Evolutionary conservation across 164 flowering plant genomes (phyloP).

Genomic region (Berberis vulgaris): DNA sequence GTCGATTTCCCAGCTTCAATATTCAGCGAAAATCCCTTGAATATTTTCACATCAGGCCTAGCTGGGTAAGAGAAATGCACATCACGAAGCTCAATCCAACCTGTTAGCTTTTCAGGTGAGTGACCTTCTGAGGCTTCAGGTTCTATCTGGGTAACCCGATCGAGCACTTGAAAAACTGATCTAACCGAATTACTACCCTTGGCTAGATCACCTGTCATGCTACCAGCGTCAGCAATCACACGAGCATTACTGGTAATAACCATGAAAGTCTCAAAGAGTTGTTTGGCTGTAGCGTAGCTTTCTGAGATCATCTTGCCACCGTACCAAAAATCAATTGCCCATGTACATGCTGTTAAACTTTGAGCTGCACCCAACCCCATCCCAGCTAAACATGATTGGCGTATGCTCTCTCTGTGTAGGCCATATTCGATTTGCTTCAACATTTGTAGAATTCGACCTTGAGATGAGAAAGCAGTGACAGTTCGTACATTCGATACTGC

Average conservation of each 20-base stretch:
- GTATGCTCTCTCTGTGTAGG: neutral
- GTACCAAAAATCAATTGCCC: conserved; percentile 1
- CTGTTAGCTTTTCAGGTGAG: neutral
- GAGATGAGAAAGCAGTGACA: conserved; percentile 2
- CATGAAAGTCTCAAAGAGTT: neutral
- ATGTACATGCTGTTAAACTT: neutral
- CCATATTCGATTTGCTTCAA: neutral
- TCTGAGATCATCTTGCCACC: conserved; percentile 1
- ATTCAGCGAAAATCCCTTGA: neutral
- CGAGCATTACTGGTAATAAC: neutral
- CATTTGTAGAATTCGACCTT: neutral
- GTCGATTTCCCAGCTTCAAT: neutral
- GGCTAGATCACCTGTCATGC: conserved; percentile 2
- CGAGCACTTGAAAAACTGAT: neutral
- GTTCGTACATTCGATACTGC: conserved; percentile 1
- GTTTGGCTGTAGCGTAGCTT: neutral
- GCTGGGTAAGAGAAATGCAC: neutral
- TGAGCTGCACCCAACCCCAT: neutral
- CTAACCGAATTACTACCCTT: neutral
- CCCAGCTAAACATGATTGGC: conserved; percentile 4
- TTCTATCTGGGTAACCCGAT: neutral
- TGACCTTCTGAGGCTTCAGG: neutral
- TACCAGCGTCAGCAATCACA: conserved; percentile 2
- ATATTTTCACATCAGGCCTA: neutral
- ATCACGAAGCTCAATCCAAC: neutral